Percentiles rank a stretch among this genome's conserved stretches.
Evolutionary conservation across 2,329 filamentous ascomycete species (phyloP).

Genomic region (Aaosphaeria arxii): DNA sequence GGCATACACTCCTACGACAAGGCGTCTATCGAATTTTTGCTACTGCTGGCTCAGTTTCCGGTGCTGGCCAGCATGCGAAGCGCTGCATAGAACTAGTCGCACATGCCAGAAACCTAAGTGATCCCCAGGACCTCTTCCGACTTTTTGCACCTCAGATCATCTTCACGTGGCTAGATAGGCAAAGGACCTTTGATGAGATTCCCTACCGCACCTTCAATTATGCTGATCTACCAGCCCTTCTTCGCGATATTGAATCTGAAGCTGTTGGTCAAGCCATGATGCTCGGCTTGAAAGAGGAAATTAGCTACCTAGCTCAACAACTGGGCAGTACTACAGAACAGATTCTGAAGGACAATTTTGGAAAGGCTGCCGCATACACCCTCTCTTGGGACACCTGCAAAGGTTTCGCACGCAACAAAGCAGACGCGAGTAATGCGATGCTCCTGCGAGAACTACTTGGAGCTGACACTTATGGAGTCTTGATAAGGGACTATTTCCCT

Average conservation of each 20-base stretch:
- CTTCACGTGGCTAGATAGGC: constrained; percentile 82
- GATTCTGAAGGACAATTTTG: constrained; percentile 63
- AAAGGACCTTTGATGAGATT: constrained; percentile 54
- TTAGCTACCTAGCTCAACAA: constrained; percentile 57
- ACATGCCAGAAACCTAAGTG: constrained; percentile 59
- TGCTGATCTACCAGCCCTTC: constrained; percentile 61
- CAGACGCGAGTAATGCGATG: constrained; percentile 58
- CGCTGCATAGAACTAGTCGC: constrained; percentile 69
- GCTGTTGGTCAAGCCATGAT: constrained; percentile 78
- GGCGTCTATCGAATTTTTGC: constrained; percentile 96
- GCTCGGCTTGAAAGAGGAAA: constrained; percentile 67
- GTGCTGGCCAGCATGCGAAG: constrained; percentile 67
- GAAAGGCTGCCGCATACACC: constrained; percentile 77
- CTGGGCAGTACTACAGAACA: constrained; percentile 15
- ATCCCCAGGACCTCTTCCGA: constrained; percentile 69
- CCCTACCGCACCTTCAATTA: constrained; percentile 88
- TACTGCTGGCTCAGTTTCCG: constrained; percentile 69
- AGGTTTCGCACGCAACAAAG: constrained; percentile 34
- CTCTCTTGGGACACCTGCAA: constrained; percentile 70
- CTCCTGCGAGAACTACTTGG: constrained; percentile 69
- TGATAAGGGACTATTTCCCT: constrained; percentile 68
- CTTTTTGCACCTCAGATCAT: constrained; percentile 87
- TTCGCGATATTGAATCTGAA: constrained; percentile 72
- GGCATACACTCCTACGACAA: constrained; percentile 81
- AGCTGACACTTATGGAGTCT: constrained; percentile 59